These are phyloP conservation scores for Babesia microti DNA, from an alignment of 169 alveolate species.

Conservation along the genomic window DNA sequence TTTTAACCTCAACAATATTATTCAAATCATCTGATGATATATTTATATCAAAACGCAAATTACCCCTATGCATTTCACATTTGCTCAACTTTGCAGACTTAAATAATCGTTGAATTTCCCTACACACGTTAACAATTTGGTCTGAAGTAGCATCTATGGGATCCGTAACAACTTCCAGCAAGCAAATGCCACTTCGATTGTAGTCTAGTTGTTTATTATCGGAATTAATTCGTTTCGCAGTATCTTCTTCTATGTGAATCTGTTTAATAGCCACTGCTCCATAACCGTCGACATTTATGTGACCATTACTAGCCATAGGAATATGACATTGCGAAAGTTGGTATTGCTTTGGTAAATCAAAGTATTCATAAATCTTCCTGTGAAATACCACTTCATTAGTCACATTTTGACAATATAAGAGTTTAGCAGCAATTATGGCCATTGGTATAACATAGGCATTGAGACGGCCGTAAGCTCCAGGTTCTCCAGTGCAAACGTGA, in stretches of 20 bases:
- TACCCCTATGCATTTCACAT: constrained; percentile 56
- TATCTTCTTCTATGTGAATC: constrained; percentile 61
- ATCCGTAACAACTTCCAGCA: constrained; percentile 56
- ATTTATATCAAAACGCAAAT: constrained; percentile 57
- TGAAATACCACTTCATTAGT: constrained; percentile 35
- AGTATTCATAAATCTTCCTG: constrained; percentile 56
- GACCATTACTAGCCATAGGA: constrained; percentile 57
- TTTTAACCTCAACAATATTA: constrained; percentile 50
- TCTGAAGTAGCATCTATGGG: constrained; percentile 39
- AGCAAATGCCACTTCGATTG: constrained; percentile 59
- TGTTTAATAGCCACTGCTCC: constrained; percentile 27
- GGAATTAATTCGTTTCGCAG: constrained; percentile 37
- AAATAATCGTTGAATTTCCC: constrained; percentile 24
- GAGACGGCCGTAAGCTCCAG: constrained; percentile 44
- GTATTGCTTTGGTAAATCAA: constrained; percentile 63
- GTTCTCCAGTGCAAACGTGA: constrained; percentile 57
- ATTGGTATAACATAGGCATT: constrained; percentile 47
- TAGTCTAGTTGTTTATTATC: constrained; percentile 35
- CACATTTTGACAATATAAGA: constrained; percentile 33
- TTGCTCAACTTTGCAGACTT: constrained; percentile 43
- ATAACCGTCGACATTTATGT: constrained; percentile 22
- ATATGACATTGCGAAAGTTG: constrained; percentile 52
- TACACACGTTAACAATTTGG: constrained; percentile 48
- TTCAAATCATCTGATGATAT: constrained; percentile 31
- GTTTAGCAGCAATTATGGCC: constrained; percentile 40